These are phyloP conservation scores for Penicillium canescens DNA, from an alignment of 495 filamentous ascomycete species.

Conservation along the genomic window DNA sequence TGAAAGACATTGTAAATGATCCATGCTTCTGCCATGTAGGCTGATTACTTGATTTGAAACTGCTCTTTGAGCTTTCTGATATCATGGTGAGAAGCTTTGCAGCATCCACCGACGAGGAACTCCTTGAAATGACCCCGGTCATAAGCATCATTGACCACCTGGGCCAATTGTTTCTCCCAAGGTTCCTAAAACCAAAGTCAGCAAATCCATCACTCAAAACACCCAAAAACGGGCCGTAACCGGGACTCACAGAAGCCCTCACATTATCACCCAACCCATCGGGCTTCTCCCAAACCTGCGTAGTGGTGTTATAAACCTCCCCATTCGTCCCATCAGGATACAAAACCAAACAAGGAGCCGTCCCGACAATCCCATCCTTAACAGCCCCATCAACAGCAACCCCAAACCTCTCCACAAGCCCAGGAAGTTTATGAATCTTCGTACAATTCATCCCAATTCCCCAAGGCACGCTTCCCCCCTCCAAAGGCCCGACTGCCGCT, in stretches of 20 bases:
- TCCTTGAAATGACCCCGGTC: constrained; percentile 47
- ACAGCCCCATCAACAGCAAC: constrained; percentile 31
- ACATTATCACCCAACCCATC: constrained; percentile 1
- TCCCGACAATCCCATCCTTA: constrained; percentile 17
- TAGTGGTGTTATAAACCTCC: constrained; percentile 62
- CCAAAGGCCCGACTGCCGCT: constrained; percentile 24
- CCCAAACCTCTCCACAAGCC: constrained; percentile 49
- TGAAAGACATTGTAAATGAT: background rate
- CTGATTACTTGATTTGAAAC: constrained; percentile 12
- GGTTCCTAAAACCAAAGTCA: constrained; percentile 24
- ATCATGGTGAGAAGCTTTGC: constrained; percentile 53
- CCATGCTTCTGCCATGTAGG: background rate
- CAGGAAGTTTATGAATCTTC: constrained; percentile 51
- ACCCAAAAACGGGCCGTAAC: background rate
- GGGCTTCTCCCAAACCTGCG: constrained; percentile 56
- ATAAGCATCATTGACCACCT: constrained; percentile 36
- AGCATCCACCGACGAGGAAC: constrained; percentile 62
- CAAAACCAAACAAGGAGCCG: constrained; percentile 54
- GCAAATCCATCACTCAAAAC: background rate
- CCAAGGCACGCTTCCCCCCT: constrained; percentile 45
- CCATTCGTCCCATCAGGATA: constrained; percentile 72
- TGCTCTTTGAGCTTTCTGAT: constrained; percentile 46
- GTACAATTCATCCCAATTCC: constrained; percentile 71
- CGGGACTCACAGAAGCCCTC: constrained; percentile 20
- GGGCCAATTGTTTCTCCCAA: constrained; percentile 51